These are phyloP conservation scores for Ceratocystis huliohia DNA, from an alignment of 2,329 filamentous ascomycete species.

Conservation along the genomic window DNA sequence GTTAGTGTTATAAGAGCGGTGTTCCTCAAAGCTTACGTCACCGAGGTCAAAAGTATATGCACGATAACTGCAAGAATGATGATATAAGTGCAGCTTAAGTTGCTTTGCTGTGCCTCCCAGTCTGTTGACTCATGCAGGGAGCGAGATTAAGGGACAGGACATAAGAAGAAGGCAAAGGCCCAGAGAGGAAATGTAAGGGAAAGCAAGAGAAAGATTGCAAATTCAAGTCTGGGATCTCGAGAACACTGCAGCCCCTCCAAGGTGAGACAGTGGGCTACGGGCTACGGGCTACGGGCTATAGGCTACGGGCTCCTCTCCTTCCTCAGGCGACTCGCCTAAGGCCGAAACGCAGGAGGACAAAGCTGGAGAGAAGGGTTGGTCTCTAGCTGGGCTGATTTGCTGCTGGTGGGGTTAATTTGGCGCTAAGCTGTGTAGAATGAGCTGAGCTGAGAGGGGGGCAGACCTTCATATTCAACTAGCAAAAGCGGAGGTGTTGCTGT, in stretches of 20 bases:
- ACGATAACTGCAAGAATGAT: background rate
- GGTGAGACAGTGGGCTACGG: no score
- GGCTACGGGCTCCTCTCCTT: no score
- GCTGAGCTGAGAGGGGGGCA: background rate
- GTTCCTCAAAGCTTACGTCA: background rate
- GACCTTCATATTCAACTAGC: background rate
- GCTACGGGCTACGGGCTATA: no score
- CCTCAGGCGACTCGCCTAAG: no score
- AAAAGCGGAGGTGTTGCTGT: background rate
- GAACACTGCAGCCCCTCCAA: no score
- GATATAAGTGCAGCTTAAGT: background rate
- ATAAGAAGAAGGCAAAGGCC: background rate
- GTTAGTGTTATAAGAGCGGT: no score
- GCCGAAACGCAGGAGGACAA: background rate
- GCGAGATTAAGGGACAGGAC: constrained; percentile 2
- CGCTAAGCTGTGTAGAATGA: background rate
- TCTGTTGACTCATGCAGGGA: background rate
- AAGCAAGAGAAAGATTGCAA: background rate
- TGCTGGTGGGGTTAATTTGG: background rate
- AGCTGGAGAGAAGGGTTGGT: background rate
- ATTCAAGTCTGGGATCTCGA: background rate
- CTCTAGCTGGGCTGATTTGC: background rate
- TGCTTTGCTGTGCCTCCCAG: background rate
- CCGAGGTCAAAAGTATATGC: background rate
- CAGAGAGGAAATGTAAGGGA: background rate